A percentile compares a stretch with the other conserved stretches of the same genome.
Conservation (phyloP, 2,329 filamentous ascomycete genomes). For the Aspergillus hortae region DNA sequence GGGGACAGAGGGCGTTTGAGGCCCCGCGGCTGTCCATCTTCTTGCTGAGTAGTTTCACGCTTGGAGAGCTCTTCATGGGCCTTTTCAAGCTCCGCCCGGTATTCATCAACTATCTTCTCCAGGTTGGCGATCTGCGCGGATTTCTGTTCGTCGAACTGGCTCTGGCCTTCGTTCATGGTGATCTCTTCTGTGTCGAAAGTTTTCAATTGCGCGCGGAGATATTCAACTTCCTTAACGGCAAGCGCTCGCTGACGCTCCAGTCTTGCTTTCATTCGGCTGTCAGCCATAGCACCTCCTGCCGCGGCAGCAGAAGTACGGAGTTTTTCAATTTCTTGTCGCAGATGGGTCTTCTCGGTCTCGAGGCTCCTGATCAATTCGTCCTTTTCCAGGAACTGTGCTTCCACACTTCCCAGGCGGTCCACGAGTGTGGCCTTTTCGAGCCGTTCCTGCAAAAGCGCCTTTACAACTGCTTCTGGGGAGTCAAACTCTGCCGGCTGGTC, state of each 20-base stretch:
- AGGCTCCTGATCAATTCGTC: slow-evolving; percentile 70
- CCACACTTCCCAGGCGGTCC: slow-evolving; percentile 72
- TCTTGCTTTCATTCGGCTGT: slow-evolving; percentile 66
- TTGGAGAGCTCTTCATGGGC: slow-evolving; percentile 72
- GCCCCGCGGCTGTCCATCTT: slow-evolving; percentile 43
- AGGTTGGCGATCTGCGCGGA: slow-evolving; percentile 72
- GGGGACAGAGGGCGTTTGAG: slow-evolving; percentile 64
- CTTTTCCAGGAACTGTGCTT: slow-evolving; percentile 73
- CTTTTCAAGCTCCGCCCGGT: slow-evolving; percentile 73
- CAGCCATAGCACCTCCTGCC: slow-evolving; percentile 47
- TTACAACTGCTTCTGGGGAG: slow-evolving; percentile 81
- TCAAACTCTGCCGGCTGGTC: slow-evolving; percentile 69
- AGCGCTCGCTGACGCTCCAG: slow-evolving; percentile 82
- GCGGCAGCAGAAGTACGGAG: slow-evolving; percentile 50
- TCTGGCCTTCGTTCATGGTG: slow-evolving; percentile 72
- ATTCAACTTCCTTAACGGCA: slow-evolving; percentile 89
- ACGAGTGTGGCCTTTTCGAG: slow-evolving; percentile 75
- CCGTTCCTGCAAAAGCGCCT: slow-evolving; percentile 77
- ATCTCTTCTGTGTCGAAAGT: slow-evolving; percentile 83
- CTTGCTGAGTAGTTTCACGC: slow-evolving; percentile 50
- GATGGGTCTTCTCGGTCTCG: slow-evolving; percentile 63
- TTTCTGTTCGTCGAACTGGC: slow-evolving; percentile 69
- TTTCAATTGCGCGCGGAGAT: slow-evolving; percentile 86
- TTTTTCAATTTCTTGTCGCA: slow-evolving; percentile 69
- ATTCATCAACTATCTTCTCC: slow-evolving; percentile 80